Conservation (phyloP, 2,329 filamentous ascomycete species). For the Hymenoscyphus albidus region DNA sequence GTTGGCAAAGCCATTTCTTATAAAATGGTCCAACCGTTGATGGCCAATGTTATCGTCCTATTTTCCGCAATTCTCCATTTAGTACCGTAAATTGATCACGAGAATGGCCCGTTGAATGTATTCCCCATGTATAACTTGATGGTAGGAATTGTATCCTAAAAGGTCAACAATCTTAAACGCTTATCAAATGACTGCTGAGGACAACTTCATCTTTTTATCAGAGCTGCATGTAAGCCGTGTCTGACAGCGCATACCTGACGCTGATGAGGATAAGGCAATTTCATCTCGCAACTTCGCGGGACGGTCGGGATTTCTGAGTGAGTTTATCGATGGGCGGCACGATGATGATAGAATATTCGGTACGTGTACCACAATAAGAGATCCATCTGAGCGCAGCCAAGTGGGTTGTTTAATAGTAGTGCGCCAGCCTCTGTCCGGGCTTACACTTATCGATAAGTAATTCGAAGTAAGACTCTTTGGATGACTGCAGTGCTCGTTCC, state of each 20-base stretch:
- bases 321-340: neutral
- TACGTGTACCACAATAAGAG: neutral
- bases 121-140: neutral
- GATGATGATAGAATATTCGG: neutral
- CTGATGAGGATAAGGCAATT: neutral
- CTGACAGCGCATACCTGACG: conserved; percentile 10
- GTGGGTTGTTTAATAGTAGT: neutral
- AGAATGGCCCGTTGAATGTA: neutral
- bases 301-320: neutral
- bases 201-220: neutral
- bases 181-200: neutral
- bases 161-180: neutral
- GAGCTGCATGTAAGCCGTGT: conserved; percentile 10
- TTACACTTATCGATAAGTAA: neutral
- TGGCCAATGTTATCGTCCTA: neutral
- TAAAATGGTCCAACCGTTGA: neutral
- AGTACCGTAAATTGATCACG: neutral
- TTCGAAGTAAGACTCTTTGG: neutral
- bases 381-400: neutral
- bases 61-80: neutral
- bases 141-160: neutral
- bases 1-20: neutral
- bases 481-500: neutral
- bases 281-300: neutral
- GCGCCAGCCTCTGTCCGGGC: neutral